These are phyloP conservation scores for Euphorbia schlechtendalii DNA, from an alignment of 441 rosid genomes.

Conservation along the genomic window DNA sequence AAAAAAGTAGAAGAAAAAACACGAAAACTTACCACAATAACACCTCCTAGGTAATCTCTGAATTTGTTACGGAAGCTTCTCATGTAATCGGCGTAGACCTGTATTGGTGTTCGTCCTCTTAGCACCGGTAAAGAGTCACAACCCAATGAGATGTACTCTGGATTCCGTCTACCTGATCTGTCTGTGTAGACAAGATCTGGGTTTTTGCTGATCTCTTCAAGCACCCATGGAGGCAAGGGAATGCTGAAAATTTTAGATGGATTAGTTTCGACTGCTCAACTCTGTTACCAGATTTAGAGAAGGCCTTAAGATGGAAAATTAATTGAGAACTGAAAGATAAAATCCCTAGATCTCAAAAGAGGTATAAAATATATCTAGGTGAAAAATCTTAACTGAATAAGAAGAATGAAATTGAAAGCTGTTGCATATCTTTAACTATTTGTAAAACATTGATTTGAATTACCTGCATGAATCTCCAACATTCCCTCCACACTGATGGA, in stretches of 20 bases:
- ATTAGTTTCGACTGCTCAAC: too few species aligned
- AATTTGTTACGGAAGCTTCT: constrained; percentile 77
- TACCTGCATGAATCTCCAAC: constrained; percentile 99
- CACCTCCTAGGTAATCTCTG: constrained; percentile 54
- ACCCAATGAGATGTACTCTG: constrained; percentile 84
- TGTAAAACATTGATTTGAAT: background rate
- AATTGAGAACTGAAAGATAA: background rate
- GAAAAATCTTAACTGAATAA: background rate
- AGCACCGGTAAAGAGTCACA: constrained; percentile 76
- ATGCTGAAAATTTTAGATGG: constrained; percentile 42
- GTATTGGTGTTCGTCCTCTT: constrained; percentile 89
- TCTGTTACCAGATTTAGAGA: background rate
- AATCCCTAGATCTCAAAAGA: background rate
- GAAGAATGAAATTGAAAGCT: background rate
- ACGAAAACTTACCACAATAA: constrained; percentile 55
- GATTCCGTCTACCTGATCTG: constrained; percentile 79
- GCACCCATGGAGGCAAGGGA: constrained; percentile 94
- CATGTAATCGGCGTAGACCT: constrained; percentile 86
- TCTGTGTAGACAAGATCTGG: constrained; percentile 89
- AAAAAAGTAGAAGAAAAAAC: background rate
- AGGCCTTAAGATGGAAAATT: background rate
- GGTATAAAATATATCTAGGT: background rate
- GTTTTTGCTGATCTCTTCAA: constrained; percentile 80
- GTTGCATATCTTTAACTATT: background rate
- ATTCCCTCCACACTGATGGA: constrained; percentile 97